Percentiles rank a stretch among this genome's conserved stretches.
phyloP scores from a whole-genome alignment of 1,139 yeast species.

The Blastobotrys raffinosifermentans region DNA sequence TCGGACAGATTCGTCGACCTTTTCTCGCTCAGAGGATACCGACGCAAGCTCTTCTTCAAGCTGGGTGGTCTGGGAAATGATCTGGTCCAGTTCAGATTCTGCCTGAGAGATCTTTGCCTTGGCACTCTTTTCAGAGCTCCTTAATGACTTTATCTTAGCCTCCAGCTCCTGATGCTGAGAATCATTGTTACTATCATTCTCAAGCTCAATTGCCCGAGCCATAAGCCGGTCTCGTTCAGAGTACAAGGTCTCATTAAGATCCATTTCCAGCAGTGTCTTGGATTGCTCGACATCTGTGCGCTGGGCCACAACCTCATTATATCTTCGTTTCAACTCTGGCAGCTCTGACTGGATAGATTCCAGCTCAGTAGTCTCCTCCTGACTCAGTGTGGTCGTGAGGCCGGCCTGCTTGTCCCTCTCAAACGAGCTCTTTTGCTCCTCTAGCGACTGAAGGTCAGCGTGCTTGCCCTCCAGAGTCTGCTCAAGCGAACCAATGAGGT shows the following conservation, averaged over 20 bases:
- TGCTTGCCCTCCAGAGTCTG: constrained; percentile 28
- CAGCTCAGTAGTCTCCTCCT: constrained; percentile 42
- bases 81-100: constrained; percentile 22
- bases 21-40: constrained; percentile 53
- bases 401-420: constrained; percentile 47
- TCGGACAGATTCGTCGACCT: constrained; percentile 52
- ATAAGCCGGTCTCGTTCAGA: constrained; percentile 38
- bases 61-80: constrained; percentile 23
- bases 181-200: constrained; percentile 9
- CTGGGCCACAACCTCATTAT: constrained; percentile 41
- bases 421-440: constrained; percentile 34
- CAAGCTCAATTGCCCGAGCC: constrained; percentile 18
- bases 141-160: background rate
- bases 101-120: constrained; percentile 14
- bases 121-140: background rate
- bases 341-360: constrained; percentile 38
- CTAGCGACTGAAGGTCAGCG: constrained; percentile 27
- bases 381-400: constrained; percentile 50
- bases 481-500: constrained; percentile 18
- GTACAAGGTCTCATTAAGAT: constrained; percentile 49
- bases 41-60: constrained; percentile 42
- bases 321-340: constrained; percentile 37
- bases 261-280: constrained; percentile 50
- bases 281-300: constrained; percentile 47
- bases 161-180: constrained; percentile 3